Evolutionary conservation across 2,329 filamentous ascomycete genomes (phyloP).

Genomic region (Nemania serpens): DNA sequence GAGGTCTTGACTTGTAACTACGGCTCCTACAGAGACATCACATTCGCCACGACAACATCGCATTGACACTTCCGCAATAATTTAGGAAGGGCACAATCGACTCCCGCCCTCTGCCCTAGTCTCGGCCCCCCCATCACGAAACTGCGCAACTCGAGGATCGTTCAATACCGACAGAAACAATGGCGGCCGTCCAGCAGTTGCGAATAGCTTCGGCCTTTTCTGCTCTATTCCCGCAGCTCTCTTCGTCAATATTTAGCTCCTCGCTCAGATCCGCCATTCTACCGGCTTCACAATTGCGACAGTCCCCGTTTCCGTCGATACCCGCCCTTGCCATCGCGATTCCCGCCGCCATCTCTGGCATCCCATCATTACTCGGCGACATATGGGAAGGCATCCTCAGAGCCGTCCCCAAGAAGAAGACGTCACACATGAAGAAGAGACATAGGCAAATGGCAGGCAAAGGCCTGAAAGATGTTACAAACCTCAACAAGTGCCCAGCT

Average conservation of each 20-base stretch:
- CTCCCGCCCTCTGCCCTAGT: conserved; percentile 2
- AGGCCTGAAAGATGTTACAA: conserved; percentile 86
- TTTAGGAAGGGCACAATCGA: conserved; percentile 15
- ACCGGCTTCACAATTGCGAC: conserved; percentile 47
- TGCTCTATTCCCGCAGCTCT: conserved; percentile 61
- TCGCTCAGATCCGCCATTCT: conserved; percentile 50
- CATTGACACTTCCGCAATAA: not conserved
- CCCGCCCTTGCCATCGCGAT: conserved; percentile 61
- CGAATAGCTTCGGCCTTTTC: conserved; percentile 47
- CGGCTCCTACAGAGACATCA: no score
- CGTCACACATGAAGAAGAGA: conserved; percentile 93
- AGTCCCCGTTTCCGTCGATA: conserved; percentile 50
- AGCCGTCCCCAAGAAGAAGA: conserved; percentile 98
- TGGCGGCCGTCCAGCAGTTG: conserved; percentile 51
- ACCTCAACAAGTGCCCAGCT: conserved; percentile 84
- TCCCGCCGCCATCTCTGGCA: conserved; percentile 63
- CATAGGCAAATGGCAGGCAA: conserved; percentile 95
- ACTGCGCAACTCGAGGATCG: not conserved
- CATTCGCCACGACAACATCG: not conserved
- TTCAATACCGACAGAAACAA: conserved; percentile 39
- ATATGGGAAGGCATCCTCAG: conserved; percentile 93
- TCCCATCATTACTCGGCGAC: conserved; percentile 74
- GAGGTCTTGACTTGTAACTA: no score
- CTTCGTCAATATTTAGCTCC: conserved; percentile 47
- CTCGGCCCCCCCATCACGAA: not conserved